Evolutionary conservation across 257 asterid species (phyloP).

Genomic region (Solanum habrochaites): DNA sequence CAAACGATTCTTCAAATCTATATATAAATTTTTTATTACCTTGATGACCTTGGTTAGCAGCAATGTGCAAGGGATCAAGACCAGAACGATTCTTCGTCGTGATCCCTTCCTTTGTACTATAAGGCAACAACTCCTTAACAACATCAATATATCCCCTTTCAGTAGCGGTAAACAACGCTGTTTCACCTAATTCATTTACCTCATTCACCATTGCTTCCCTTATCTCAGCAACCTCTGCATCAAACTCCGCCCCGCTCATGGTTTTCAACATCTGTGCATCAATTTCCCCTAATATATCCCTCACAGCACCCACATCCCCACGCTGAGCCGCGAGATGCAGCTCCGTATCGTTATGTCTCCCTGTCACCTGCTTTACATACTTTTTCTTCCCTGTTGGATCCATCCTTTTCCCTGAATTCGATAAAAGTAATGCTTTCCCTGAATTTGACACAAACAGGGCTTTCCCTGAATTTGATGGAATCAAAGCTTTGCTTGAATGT

Average conservation of each 20-base stretch:
- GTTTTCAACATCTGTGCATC: constrained; percentile 55
- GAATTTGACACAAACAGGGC: constrained; percentile 37
- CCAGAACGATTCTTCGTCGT: constrained; percentile 35
- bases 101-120: constrained; percentile 36
- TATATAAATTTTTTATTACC: constrained; percentile 14
- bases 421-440: constrained; percentile 46
- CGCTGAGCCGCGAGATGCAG: constrained; percentile 81
- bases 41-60: constrained; percentile 48
- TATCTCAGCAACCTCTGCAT: constrained; percentile 42
- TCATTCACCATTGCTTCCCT: constrained; percentile 49
- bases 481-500: constrained; percentile 20
- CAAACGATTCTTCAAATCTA: not conserved
- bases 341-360: constrained; percentile 83
- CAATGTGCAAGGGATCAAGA: constrained; percentile 49
- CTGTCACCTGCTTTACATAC: constrained; percentile 90
- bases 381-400: constrained; percentile 36
- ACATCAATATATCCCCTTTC: constrained; percentile 39
- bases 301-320: constrained; percentile 63
- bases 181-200: constrained; percentile 54
- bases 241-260: constrained; percentile 40
- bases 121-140: constrained; percentile 35
- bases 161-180: constrained; percentile 40
- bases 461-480: constrained; percentile 40
- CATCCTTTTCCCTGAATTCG: constrained; percentile 51
- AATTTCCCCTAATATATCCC: constrained; percentile 54